These are phyloP conservation scores for Plasmodiophora brassicae DNA, from an alignment of 208 protist species.

Conservation along the genomic window DNA sequence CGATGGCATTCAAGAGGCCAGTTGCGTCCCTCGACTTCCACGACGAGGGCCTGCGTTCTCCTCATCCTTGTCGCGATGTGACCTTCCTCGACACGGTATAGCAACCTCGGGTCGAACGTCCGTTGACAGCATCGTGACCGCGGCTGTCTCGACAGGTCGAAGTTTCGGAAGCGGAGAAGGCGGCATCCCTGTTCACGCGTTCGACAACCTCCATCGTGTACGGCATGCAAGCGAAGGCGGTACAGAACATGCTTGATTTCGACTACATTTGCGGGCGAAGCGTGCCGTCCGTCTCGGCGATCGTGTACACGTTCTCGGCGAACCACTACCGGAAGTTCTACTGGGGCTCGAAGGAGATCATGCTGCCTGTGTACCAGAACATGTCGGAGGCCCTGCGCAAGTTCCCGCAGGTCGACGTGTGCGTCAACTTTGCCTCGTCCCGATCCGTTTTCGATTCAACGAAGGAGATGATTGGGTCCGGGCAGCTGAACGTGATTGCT, in stretches of 20 bases:
- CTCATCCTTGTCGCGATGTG: background rate
- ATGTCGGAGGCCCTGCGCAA: constrained; percentile 29
- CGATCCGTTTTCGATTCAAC: constrained; percentile 67
- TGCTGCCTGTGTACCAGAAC: constrained; percentile 39
- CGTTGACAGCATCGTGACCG: background rate
- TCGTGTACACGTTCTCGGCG: constrained; percentile 48
- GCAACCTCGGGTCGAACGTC: too few relatives aligned
- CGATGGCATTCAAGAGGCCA: constrained; percentile 56
- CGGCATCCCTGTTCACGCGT: background rate
- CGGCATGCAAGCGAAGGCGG: constrained; percentile 31
- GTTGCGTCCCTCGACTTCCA: constrained; percentile 1
- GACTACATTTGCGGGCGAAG: constrained; percentile 44
- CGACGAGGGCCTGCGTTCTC: background rate
- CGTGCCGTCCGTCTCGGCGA: constrained; percentile 43
- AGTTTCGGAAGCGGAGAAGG: constrained; percentile 19
- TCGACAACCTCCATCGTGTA: constrained; percentile 17
- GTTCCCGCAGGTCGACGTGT: constrained; percentile 56
- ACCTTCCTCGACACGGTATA: background rate
- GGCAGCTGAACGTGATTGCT: constrained; percentile 49
- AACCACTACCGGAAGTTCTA: constrained; percentile 51
- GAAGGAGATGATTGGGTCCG: constrained; percentile 61
- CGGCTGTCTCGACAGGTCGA: background rate
- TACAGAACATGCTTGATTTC: constrained; percentile 54
- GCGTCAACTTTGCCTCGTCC: constrained; percentile 72
- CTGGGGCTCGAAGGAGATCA: constrained; percentile 49